Evolutionary conservation across 495 filamentous ascomycete genomes (phyloP).

Genomic region (Penicillium atrosanguineum): DNA sequence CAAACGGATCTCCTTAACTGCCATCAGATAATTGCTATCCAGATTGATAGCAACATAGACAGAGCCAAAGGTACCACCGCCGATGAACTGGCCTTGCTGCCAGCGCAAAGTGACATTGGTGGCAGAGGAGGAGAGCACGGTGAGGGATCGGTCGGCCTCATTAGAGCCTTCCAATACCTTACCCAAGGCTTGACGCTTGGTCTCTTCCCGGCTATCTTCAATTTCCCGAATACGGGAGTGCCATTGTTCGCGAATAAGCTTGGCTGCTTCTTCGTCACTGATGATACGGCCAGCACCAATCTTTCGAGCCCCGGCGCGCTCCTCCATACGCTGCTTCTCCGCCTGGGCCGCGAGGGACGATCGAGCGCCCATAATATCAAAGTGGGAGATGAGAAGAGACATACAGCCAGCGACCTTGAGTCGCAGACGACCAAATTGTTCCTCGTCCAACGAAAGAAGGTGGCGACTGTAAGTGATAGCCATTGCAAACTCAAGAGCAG

Average conservation of each 20-base stretch:
- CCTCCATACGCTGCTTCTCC: conserved; percentile 76
- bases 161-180: conserved; percentile 89
- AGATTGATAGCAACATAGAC: conserved; percentile 97
- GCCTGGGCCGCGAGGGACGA: conserved; percentile 89
- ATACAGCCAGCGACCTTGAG: conserved; percentile 95
- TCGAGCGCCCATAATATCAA: conserved; percentile 97
- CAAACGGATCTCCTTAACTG: conserved; percentile 95
- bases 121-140: conserved; percentile 86
- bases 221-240: conserved; percentile 66
- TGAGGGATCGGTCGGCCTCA: conserved; percentile 91
- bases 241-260: conserved; percentile 70
- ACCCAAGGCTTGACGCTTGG: conserved; percentile 87
- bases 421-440: conserved; percentile 77
- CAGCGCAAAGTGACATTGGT: conserved; percentile 93
- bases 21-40: conserved; percentile 94
- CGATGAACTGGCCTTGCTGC: conserved; percentile 97
- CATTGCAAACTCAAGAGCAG: conserved; percentile 95
- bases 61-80: conserved; percentile 94
- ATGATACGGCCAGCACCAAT: conserved; percentile 73
- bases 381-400: conserved; percentile 95
- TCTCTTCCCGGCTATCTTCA: conserved; percentile 72
- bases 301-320: conserved; percentile 71
- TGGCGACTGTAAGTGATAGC: conserved; percentile 90
- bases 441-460: conserved; percentile 80
- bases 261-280: conserved; percentile 80